Base-by-base conservation (phyloP, 306 rosid species). In the Cucurbita ficifolia region DNA sequence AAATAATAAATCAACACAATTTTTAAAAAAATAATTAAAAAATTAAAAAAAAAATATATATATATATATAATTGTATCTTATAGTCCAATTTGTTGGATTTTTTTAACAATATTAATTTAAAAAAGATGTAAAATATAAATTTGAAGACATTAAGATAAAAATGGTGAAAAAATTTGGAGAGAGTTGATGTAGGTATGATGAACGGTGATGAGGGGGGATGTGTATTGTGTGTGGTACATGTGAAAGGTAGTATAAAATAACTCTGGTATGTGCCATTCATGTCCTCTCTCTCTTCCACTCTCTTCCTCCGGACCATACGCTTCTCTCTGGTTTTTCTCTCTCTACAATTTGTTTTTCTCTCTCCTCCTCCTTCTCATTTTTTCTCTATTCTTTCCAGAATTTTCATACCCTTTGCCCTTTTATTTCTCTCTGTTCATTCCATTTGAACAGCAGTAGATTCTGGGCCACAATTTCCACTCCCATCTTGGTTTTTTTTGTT, bases 281-380 rank as follows among this genome's bases (percentile, higher is more conserved):
- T 49, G 42, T 38, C 56, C 29, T 10, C 64, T 54, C 49, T 70
- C 68, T 68, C 56, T 24, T 13, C 55, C 42, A 45, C 38, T 68
- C 70, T 39, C 59, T 43, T 56, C 60, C 11, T 55, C 83, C 76
- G 73, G 73, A 54, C 72, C 78, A 14, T 71, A 61, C 86, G 87
- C 49, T 29, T 73, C 58, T 65, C 48, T 48, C 40, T 11, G 7
- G 1, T 70, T 57, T 29, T 55, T 58, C 73, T 84, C 59, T 67
- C 77, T 70, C 71, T 39, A 1, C 39, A 10, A 1, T 42, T 49
- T 48, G 53, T 49, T 14, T 49, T 5, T 49, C 0, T 5, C 36
- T 72, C 19, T 0, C 24, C 1, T 2, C 43, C 72, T 42, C 76
- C 74, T 48, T 29, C 57, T 9, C 24, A 70, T 49, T 70, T 49